A percentile compares a stretch with the other conserved stretches of the same genome.
Conservation (phyloP, 192 early-diverging fungal genomes). For the Coemansia sp. region DNA sequence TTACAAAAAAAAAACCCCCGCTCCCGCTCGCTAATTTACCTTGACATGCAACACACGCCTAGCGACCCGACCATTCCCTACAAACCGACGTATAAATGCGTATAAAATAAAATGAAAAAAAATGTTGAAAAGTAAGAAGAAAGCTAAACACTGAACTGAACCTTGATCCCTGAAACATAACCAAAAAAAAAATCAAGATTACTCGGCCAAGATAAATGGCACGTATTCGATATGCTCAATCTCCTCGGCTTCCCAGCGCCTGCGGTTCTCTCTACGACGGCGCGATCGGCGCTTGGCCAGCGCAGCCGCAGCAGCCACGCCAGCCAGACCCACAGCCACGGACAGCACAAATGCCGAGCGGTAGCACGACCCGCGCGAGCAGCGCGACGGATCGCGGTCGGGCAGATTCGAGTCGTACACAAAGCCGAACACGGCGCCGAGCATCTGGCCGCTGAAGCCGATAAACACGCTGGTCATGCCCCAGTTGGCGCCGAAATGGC, state of each 20-base stretch:
- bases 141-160: neutral
- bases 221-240: conserved; percentile 37
- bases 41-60: neutral
- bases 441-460: conserved; percentile 60
- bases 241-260: conserved; percentile 49
- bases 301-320: conserved; percentile 19
- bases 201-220: conserved; percentile 48
- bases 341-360: conserved; percentile 43
- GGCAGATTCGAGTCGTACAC: conserved; percentile 57
- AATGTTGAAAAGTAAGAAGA: neutral
- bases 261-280: conserved; percentile 40
- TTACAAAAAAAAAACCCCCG: neutral
- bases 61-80: neutral
- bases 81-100: neutral
- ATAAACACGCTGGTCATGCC: conserved; percentile 53
- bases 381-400: conserved; percentile 47
- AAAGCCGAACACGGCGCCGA: conserved; percentile 61
- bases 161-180: no score
- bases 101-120: neutral
- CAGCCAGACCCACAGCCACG: conserved; percentile 8
- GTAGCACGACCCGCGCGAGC: conserved; percentile 39
- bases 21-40: neutral
- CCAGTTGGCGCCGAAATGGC: conserved; percentile 55
- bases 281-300: conserved; percentile 26
- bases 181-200: neutral